Percentiles rank a stretch among this genome's conserved stretches.
phyloP scores from a whole-genome alignment of 1,284 basidiomycete genomes.

The Heterobasidion annosum region DNA sequence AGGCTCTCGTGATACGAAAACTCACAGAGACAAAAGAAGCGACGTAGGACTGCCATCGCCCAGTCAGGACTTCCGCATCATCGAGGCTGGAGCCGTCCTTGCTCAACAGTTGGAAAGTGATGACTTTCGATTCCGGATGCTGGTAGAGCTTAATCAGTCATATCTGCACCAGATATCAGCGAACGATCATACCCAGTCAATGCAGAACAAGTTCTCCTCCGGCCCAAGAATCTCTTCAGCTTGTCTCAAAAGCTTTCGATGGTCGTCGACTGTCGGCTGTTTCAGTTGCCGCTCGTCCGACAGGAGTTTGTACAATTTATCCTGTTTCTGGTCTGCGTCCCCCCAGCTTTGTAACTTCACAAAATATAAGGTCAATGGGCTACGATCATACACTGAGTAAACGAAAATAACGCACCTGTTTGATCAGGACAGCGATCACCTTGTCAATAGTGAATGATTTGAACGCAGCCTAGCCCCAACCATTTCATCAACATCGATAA shows the following conservation, averaged over 20 bases:
- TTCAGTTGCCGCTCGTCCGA: constrained; percentile 67
- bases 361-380: constrained; percentile 8
- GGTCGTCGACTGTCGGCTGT: constrained; percentile 68
- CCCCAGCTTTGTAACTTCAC: constrained; percentile 62
- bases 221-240: constrained; percentile 79
- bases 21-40: constrained; percentile 79
- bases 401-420: constrained; percentile 47
- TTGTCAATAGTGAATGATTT: constrained; percentile 93
- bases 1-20: constrained; percentile 6
- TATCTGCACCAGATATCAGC: background rate
- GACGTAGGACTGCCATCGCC: constrained; percentile 86
- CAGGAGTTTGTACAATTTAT: constrained; percentile 76
- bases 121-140: constrained; percentile 60
- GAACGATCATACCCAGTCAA: constrained; percentile 73
- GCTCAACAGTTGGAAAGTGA: constrained; percentile 82
- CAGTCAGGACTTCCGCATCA: constrained; percentile 75
- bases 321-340: constrained; percentile 73
- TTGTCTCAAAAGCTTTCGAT: constrained; percentile 76
- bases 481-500: background rate
- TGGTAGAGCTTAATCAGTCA: constrained; percentile 19
- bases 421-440: constrained; percentile 80
- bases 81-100: constrained; percentile 87
- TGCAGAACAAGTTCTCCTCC: constrained; percentile 88
- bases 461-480: constrained; percentile 50
- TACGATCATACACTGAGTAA: background rate